These are phyloP conservation scores for Boletus eberwhitei DNA, from an alignment of 768 basidiomycete species.

Conservation along the genomic window DNA sequence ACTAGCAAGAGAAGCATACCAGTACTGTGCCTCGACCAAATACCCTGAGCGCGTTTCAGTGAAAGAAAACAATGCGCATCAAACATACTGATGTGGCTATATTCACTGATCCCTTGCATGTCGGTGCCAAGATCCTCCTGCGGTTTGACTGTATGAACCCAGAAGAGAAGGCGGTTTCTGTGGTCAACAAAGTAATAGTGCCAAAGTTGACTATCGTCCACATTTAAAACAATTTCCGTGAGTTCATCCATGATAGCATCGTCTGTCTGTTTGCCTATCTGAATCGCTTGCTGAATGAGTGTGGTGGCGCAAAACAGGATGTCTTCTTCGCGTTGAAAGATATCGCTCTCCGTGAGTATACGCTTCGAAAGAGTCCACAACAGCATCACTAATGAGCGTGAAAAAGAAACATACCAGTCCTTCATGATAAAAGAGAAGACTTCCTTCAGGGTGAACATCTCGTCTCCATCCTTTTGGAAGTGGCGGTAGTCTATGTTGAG, in stretches of 20 bases:
- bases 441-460: conserved; percentile 15
- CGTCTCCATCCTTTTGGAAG: conserved; percentile 8
- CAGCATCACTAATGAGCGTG: too few relatives aligned
- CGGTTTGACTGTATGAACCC: conserved; percentile 3
- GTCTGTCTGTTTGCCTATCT: neutral
- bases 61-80: neutral
- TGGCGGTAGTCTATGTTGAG: neutral
- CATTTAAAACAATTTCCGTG: conserved; percentile 11
- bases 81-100: conserved; percentile 13
- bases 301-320: neutral
- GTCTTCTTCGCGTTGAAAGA: neutral
- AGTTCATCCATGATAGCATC: conserved; percentile 1
- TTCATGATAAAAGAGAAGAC: conserved; percentile 10
- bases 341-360: conserved; percentile 10
- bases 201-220: neutral
- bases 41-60: conserved; percentile 9
- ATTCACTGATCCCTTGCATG: conserved; percentile 4
- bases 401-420: conserved; percentile 3
- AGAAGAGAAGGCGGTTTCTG: conserved; percentile 14
- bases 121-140: neutral
- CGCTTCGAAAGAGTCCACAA: neutral
- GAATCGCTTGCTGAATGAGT: conserved; percentile 6
- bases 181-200: conserved; percentile 19
- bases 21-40: conserved; percentile 12
- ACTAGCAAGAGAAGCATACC: conserved; percentile 1